Evolutionary conservation across 2,329 filamentous ascomycete genomes (phyloP).

Genomic region (Fusarium cyanostomum): DNA sequence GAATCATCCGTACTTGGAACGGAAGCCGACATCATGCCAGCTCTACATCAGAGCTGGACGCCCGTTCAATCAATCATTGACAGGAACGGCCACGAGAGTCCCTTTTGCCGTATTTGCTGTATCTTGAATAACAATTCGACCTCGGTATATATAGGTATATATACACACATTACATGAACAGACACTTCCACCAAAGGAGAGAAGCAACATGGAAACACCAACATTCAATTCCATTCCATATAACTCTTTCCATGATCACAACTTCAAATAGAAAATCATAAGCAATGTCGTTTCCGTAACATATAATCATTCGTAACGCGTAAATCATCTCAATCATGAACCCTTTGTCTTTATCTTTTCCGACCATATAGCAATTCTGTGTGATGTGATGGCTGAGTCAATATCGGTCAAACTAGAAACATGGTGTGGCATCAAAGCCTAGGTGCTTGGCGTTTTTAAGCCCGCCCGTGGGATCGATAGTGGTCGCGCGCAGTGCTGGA

Average conservation of each 20-base stretch:
- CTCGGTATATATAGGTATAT: constrained; percentile 20
- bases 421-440: not conserved
- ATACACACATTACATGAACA: constrained; percentile 35
- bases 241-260: constrained; percentile 27
- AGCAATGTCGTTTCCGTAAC: constrained; percentile 26
- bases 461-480: constrained; percentile 16
- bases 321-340: constrained; percentile 42
- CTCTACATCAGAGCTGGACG: not conserved
- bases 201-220: constrained; percentile 27
- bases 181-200: constrained; percentile 3
- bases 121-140: constrained; percentile 16
- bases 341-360: constrained; percentile 26
- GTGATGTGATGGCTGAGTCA: not conserved
- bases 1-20: not conserved
- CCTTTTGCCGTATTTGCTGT: constrained; percentile 9
- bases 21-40: not conserved
- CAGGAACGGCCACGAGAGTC: not conserved
- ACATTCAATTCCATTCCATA: constrained; percentile 25
- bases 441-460: constrained; percentile 4
- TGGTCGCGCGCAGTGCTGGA: constrained; percentile 45
- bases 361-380: not conserved
- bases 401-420: not conserved
- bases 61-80: not conserved
- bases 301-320: constrained; percentile 37
- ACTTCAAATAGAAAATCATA: constrained; percentile 26